phyloP scores from a whole-genome alignment of 352 stramenopile genomes.

The Phytopythium helicoides region DNA sequence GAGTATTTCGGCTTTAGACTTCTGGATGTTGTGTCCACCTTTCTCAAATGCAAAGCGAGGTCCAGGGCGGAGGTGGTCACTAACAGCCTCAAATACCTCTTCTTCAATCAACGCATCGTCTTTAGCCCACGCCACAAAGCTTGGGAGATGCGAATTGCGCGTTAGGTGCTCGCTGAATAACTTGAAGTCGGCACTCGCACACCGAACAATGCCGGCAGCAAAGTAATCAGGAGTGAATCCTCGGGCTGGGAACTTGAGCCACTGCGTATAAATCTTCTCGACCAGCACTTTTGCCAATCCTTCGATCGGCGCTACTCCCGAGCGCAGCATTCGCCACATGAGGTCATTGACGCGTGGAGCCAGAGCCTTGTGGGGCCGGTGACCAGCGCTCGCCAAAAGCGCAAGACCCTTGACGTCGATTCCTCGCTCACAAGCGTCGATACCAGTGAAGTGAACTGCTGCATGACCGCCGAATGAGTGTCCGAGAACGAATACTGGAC shows the following conservation, averaged over 20 bases:
- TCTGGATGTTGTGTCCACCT: slow-evolving; percentile 76
- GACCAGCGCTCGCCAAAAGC: slow-evolving; percentile 44
- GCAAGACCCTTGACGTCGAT: slow-evolving; percentile 43
- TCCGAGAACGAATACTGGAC: slow-evolving; percentile 50
- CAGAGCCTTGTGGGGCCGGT: slow-evolving; percentile 42
- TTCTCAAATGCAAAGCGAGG: slow-evolving; percentile 43
- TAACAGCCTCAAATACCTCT: slow-evolving; percentile 44
- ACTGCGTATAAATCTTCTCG: slow-evolving; percentile 43
- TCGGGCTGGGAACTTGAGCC: slow-evolving; percentile 46
- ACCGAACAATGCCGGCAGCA: slow-evolving; percentile 50
- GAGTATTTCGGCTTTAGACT: slow-evolving; percentile 49
- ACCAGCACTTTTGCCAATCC: slow-evolving; percentile 20
- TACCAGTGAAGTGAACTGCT: slow-evolving; percentile 41
- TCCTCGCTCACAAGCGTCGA: slow-evolving; percentile 24
- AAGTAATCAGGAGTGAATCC: slow-evolving; percentile 44
- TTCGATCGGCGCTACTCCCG: slow-evolving; percentile 11
- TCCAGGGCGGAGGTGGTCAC: slow-evolving; percentile 21
- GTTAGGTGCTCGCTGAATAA: slow-evolving; percentile 29
- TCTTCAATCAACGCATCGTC: slow-evolving; percentile 66
- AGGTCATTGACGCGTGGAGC: slow-evolving; percentile 27
- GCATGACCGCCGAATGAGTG: slow-evolving; percentile 70
- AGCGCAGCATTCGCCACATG: slow-evolving; percentile 31
- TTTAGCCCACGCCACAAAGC: slow-evolving; percentile 49
- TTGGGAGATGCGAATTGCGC: slow-evolving; percentile 21
- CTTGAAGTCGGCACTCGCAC: slow-evolving; percentile 43